These are phyloP conservation scores for Starmera amethionina DNA, from an alignment of 805 yeast genomes.

Conservation along the genomic window DNA sequence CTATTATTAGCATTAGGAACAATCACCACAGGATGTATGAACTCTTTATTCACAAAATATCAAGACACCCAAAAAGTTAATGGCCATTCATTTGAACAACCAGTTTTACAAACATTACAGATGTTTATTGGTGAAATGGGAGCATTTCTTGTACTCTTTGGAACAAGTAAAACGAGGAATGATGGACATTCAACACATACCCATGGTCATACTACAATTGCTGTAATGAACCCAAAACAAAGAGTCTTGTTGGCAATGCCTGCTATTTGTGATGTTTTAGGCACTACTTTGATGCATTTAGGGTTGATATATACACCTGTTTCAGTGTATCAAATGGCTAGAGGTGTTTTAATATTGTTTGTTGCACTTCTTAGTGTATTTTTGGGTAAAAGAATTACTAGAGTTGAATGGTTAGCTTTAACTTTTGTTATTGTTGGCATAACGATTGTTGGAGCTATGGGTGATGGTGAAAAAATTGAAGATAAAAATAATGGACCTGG, in stretches of 20 bases:
- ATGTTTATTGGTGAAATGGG: constrained; percentile 70
- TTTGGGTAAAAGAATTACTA: constrained; percentile 42
- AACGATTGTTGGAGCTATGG: constrained; percentile 63
- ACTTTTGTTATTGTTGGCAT: constrained; percentile 61
- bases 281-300: constrained; percentile 68
- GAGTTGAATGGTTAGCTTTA: constrained; percentile 60
- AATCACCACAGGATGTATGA: constrained; percentile 57
- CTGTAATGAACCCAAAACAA: constrained; percentile 10
- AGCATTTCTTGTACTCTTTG: constrained; percentile 33
- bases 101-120: constrained; percentile 69
- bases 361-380: constrained; percentile 65
- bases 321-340: constrained; percentile 76
- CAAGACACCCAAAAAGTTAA: constrained; percentile 70
- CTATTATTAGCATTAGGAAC: constrained; percentile 33
- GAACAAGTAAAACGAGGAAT: constrained; percentile 1
- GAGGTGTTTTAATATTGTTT: constrained; percentile 68
- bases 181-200: neutral
- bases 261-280: constrained; percentile 59
- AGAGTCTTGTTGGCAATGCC: constrained; percentile 43
- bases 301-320: constrained; percentile 71
- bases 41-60: constrained; percentile 63
- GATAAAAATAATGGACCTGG: constrained; percentile 1
- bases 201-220: neutral
- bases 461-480: constrained; percentile 18
- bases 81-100: constrained; percentile 56